Evolutionary conservation across 2,329 filamentous ascomycete species (phyloP), one percentile per base, ranked within the genome.

Genomic region (Phoma herbarum): DNA sequence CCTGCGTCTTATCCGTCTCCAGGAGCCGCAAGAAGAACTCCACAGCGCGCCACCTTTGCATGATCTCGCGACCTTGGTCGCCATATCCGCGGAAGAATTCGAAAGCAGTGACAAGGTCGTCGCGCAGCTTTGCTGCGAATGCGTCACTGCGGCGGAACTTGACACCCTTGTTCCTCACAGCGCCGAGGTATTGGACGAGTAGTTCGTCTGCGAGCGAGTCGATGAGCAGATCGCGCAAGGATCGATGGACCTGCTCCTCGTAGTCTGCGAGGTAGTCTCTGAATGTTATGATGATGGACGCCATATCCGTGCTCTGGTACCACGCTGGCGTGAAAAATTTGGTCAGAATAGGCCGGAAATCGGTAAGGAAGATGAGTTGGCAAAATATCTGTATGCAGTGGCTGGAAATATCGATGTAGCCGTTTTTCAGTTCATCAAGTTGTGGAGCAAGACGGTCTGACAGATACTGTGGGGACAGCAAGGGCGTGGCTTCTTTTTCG

Each of bases 201-300:
- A 99, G 85, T 78, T 96, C 92, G 79, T 98, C 92, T 61, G 93
- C 89, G 52, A 99, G 88, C 76, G 97, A 94, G 78, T 97, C 93
- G 72, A 96, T 88, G 65, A 99, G 89, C 69, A 98, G 93, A 74
- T 97, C 94, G 56, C 91, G 87, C 7, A 98, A 85, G 3, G 91
- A 93, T 66, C 92, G 90, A 79, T 97, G 92, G 28, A 97, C 85
- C 20, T 96, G 90, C 51, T 87, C 83, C 59, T 88, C 85, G 81
- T 97, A 97, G 79, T 99, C 94, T 71, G 85, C 81, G 68, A 98
- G 86, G 79, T 99, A 99, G 79, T 98, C 95, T 67, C 96, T 92
- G 74, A 99, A 94, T 0, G 95, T 99, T 25, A 90, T 92, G 45
- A 93, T 90, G 82, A 99, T 97, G 69, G 94, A 92, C 71, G 93